Evolutionary conservation across 345 rosid genomes (phyloP).

Genomic region (Corymbia maculata): DNA sequence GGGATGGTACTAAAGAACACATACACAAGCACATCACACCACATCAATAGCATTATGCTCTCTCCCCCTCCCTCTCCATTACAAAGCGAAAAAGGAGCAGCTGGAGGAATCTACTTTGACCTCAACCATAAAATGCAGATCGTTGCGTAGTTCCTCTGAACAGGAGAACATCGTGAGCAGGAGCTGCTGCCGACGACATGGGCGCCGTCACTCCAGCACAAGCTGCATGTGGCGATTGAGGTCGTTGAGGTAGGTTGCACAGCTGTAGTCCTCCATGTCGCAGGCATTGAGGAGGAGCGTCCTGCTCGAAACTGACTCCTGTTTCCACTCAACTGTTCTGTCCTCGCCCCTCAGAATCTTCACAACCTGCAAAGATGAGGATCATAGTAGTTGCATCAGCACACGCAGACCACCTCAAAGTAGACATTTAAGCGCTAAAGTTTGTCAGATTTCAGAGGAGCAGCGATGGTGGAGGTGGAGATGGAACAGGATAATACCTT

Average conservation of each 20-base stretch:
- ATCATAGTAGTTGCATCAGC: not conserved
- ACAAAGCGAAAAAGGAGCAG: not conserved
- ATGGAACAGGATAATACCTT: slow-evolving; percentile 16
- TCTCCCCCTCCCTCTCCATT: not conserved
- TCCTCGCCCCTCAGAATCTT: slow-evolving; percentile 52
- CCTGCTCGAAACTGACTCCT: slow-evolving; percentile 23
- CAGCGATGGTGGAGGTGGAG: not conserved
- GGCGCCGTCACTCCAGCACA: not conserved
- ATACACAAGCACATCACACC: not conserved
- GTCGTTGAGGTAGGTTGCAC: not conserved
- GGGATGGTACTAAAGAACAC: not conserved
- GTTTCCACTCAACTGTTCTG: slow-evolving; percentile 23
- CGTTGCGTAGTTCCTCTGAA: not conserved
- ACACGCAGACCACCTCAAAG: not conserved
- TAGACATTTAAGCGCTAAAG: not conserved
- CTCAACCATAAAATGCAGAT: not conserved
- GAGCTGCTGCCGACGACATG: not conserved
- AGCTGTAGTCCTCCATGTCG: not conserved
- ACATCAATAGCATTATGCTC: not conserved
- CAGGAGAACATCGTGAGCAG: not conserved
- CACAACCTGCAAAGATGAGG: slow-evolving; percentile 28
- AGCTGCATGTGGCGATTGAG: not conserved
- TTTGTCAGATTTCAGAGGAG: not conserved
- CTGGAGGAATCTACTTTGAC: not conserved
- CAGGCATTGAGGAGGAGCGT: slow-evolving; percentile 19